These are phyloP conservation scores for Vitellaria paradoxa DNA, from an alignment of 179 eudicot species.

Conservation along the genomic window DNA sequence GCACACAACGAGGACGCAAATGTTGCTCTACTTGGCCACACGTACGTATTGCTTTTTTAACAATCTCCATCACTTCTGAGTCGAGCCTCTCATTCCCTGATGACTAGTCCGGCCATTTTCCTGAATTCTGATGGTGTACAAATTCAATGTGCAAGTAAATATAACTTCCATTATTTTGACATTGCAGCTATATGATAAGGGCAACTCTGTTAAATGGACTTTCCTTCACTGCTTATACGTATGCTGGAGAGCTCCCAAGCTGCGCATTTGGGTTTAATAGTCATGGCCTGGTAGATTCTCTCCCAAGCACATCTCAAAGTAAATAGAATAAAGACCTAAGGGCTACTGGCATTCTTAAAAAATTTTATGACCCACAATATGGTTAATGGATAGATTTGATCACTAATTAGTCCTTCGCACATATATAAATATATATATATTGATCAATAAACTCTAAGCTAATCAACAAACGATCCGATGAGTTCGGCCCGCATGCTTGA, in stretches of 20 bases:
- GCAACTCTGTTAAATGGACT: slow-evolving; percentile 52
- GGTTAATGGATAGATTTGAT: no score
- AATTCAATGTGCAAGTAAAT: no score
- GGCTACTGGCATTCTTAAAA: neutral
- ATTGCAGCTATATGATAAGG: slow-evolving; percentile 66
- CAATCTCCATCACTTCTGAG: neutral
- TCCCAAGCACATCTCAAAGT: neutral
- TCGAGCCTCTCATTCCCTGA: neutral
- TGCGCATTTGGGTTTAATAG: slow-evolving; percentile 91
- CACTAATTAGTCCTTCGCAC: neutral
- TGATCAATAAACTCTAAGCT: neutral
- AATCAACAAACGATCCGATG: neutral
- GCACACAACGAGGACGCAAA: slow-evolving; percentile 94
- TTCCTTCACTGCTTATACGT: slow-evolving; percentile 78
- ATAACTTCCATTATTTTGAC: neutral
- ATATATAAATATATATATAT: no score
- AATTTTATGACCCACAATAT: neutral
- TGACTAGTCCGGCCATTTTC: no score
- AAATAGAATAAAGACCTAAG: no score
- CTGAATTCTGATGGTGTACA: no score
- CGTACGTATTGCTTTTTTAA: slow-evolving; percentile 38
- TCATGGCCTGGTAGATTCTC: slow-evolving; percentile 64
- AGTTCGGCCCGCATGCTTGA: no score
- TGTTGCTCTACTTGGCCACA: slow-evolving; percentile 81
- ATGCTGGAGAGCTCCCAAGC: slow-evolving; percentile 98